Base-by-base conservation (phyloP, 306 rosid genomes). In the Trichosanthes cucumerina region DNA sequence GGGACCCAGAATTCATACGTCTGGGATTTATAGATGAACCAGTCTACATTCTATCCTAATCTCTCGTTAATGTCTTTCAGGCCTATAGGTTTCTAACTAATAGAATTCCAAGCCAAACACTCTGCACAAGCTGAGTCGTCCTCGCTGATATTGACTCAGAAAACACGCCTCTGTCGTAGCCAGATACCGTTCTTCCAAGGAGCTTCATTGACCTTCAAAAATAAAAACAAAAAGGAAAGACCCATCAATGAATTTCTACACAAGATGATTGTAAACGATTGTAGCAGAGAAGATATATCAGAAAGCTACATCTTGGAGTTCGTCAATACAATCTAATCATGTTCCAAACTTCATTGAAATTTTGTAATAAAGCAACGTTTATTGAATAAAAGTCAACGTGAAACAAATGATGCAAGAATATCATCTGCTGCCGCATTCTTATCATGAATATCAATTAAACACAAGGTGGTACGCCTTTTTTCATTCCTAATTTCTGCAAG, bases 1-100 rank as follows among this genome's bases (percentile, higher is more conserved):
- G 76, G 76, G 53, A 46, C 76, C 76, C 76, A 24, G 39, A 71
- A 43, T 43, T 24, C 76, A 71, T 44, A 57, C 39, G 9, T 52
- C 78, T 73, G 43, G 76, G 77, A 73, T 15, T 72, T 71, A 71
- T 46, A 46, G 56, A 47, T 12, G 24, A 72, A 5, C 77, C 57
- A 44, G 21, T 72, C 77, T 72, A 72, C 62, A 74, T 31, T 49
- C 58, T 74, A 74, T 28, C 78, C 62, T 74, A 74, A 50, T 74
- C 78, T 74, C 78, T 63, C 33, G 62, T 18, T 74, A 46, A 52
- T 49, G 78, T 74, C 75, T 74, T 74, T 52, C 46, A 50, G 63
- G 78, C 26, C 46, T 28, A 52, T 52, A 50, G 77, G 8, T 73
- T 28, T 73, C 60, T 31, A 49, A 73, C 77, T 74, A 49, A 74